Evolutionary conservation across 176 grass and related monocot genomes (phyloP), one percentile per base, ranked within the genome.

Genomic region (Cocos nucifera): DNA sequence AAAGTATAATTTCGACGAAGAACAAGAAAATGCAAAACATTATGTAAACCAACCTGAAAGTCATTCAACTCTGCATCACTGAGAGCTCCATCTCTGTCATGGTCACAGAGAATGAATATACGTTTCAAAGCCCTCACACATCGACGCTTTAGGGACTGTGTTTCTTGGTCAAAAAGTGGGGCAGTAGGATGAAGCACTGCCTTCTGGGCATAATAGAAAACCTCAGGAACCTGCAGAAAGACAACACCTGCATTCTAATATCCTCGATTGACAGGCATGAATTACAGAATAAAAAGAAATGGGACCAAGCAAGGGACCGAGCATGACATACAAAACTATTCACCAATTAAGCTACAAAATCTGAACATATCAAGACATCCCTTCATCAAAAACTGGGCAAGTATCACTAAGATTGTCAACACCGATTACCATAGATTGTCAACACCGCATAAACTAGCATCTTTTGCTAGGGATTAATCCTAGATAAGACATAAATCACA

Each of bases 171-270:
- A 78, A 98, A 98, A 0, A 98, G 79, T 14, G 94, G 94, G 15
- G 94, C 88, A 53, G 88, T 98, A 23, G 94, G 88, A 66, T 98
- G 88, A 66, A 98, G 78, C 52, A 98, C 94, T 25, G 94, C 88
- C 64, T 98, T 98, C 32, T 93, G 88, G 53, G 94, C 94, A 77
- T 98, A 93, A 61, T 93, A 92, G 67, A 98, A 89, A 49, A 93
- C 88, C 77, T 98, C 88, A 15, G 79, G 85, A 15, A 98, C 87
- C 94, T 98, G 71, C 48, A 67, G 24, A 57, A 26, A 50, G 3
- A 60, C 27, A 8, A 52, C 8, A 19, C 15, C 28, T 6, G 3
- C 2, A 10, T 62, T 21, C 20, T 53, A 60, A 51, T 17, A 44
- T 14, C 35, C 35, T 44, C 10, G 35, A 44, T 44, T 12, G 10